Base-by-base conservation (phyloP, 768 basidiomycete species). In the Mycena kentingensis region DNA sequence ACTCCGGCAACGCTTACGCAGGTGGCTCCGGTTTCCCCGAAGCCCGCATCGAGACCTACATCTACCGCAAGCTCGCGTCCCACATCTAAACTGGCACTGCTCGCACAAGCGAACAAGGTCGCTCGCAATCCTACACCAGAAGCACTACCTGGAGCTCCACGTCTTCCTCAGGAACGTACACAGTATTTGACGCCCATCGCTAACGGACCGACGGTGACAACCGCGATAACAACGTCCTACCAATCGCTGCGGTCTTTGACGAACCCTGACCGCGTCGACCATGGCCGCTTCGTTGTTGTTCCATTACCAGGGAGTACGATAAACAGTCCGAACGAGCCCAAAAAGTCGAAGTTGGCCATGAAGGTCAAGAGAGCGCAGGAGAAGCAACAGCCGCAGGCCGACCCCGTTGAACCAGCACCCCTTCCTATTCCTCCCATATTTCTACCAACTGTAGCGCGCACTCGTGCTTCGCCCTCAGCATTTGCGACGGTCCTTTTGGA, bases 141-240 rank as follows among this genome's bases (percentile, higher is more conserved):
- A 36, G 52, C 46, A 16, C 38, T 51, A 45, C 39, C 38, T 65
- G 64, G 61, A 47, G 68, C 65, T 44, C 65, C 63, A 41, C 67
- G 69, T 7, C 67, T 80, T 49, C 77, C 76, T n/a, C 70, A 67
- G 39, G 58, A 78, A 41, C 80, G 69, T 44, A 90, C 89, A 5
- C 83, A 90, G 63, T 88, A 85, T 63, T 69, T 90, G 11, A 86
- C 81, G 15, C 89, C 90, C 2, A 88, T 87, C 38, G 87, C 86
- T n/a, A 91, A 91, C 62, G 88, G 89, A 0, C 71, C 86, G 3
- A 84, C 87, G n/a, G 89, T 83, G 12, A 91, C 89, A 0, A 90
- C 88, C 15, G 89, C 89, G 2, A 91, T 91, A 62, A 91, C 89
- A 0, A 90, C 89, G 2, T 84, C 85, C 0, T 90, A 89, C 56